Evolutionary conservation across 2,329 filamentous ascomycete species (phyloP), one percentile per base, ranked within the genome.

Genomic region (Nothophaeocryptopus gaeumannii): DNA sequence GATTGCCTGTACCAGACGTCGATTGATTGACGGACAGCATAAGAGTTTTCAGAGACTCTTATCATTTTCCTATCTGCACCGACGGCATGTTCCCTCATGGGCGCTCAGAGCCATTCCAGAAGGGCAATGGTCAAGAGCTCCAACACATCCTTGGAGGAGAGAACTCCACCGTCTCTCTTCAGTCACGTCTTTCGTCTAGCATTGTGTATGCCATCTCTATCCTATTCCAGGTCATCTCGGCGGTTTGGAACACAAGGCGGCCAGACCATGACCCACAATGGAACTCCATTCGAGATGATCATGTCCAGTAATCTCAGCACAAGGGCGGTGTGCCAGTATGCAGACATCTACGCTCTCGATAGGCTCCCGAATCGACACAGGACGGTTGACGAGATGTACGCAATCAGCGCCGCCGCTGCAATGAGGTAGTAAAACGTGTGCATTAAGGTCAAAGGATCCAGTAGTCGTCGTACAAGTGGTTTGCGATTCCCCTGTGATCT

Each of bases 1-100:
- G 89, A 49, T 67, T 92, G 61, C 87, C 88, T 1, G 82, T 92
- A 32, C 87, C 87, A 3, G 86, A 90, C 60, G 70, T 82, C 35
- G 79, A 83, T 65, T 82, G 20, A 26, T 26, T 26, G 20, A 26
- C 20, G 20, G 20, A 26, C 7, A 26, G 7, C 7, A 26, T 7
- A 7, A 26, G 7, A 26, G 7, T 26, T 26, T 7, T 26, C 20
- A 26, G 7, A 3, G 20, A 26, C 7, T 26, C 20, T 7, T 7
- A 26, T 26, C 20, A n/a, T 26, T 26, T 26, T 26, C 20, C 20
- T 26, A 26, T 4, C 20, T 26, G 7, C 20, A 26, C 20, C 20
- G 3, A 3, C 7, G 7, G 20, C 20, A 7, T 7, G 7, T 26
- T 26, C 20, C 3, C 20, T 26, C 7, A 4, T 26, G 20, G 3